Conservation (phyloP, 331 rosid genomes). For the Spiraea crenata region DNA sequence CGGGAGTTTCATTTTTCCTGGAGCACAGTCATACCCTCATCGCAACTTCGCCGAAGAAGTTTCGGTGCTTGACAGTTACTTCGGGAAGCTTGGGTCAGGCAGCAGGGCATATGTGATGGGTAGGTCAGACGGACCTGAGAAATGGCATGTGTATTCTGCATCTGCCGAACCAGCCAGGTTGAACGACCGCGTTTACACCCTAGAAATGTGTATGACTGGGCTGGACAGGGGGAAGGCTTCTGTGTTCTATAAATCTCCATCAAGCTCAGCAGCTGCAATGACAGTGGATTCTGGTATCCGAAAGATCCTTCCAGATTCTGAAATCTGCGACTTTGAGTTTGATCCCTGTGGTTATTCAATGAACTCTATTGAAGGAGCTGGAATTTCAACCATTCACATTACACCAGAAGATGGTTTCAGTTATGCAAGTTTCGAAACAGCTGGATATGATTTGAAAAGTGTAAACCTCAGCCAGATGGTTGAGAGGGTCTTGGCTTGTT, state of each 20-base stretch:
- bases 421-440: conserved; percentile 68
- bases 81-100: conserved; percentile 51
- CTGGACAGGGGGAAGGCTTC: conserved; percentile 45
- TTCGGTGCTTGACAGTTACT: conserved; percentile 40
- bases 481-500: conserved; percentile 49
- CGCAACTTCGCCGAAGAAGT: conserved; percentile 62
- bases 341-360: conserved; percentile 70
- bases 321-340: conserved; percentile 57
- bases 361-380: conserved; percentile 59
- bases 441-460: conserved; percentile 43
- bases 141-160: conserved; percentile 74
- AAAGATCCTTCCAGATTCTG: conserved; percentile 54
- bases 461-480: conserved; percentile 35
- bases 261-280: conserved; percentile 45
- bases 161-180: conserved; percentile 33
- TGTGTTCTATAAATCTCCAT: conserved; percentile 44
- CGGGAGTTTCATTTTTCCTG: conserved; percentile 63
- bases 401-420: conserved; percentile 73
- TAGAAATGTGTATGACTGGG: conserved; percentile 70
- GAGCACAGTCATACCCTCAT: conserved; percentile 62
- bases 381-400: conserved; percentile 61
- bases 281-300: conserved; percentile 54
- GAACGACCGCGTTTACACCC: conserved; percentile 38
- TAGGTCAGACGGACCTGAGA: conserved; percentile 35
- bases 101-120: conserved; percentile 58